Evolutionary conservation across 2,329 filamentous ascomycete genomes (phyloP).

Genomic region (Hypoxylon sp.): DNA sequence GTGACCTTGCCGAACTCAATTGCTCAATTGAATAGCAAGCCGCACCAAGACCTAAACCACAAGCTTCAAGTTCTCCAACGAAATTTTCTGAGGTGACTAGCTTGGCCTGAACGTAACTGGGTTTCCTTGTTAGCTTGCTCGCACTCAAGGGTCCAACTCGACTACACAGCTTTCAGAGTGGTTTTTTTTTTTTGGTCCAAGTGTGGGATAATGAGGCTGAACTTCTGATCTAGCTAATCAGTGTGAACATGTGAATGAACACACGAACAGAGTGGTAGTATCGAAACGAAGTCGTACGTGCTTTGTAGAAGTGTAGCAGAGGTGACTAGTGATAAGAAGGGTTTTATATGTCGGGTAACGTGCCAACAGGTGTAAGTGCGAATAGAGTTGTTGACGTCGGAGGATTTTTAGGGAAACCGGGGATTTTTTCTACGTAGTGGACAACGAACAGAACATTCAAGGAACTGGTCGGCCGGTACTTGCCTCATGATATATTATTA

Average conservation of each 20-base stretch:
- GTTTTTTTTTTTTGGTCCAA: conserved; percentile 1
- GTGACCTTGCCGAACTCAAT: conserved; percentile 59
- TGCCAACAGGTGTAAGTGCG: conserved; percentile 45
- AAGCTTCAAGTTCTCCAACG: conserved; percentile 63
- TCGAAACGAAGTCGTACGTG: conserved; percentile 25
- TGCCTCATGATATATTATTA: conserved; percentile 48
- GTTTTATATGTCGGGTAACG: conserved; percentile 36
- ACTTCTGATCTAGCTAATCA: background rate
- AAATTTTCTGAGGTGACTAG: conserved; percentile 57
- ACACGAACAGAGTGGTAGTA: conserved; percentile 2
- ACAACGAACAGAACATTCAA: conserved; percentile 30
- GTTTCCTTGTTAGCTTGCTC: conserved; percentile 34
- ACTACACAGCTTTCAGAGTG: conserved; percentile 11
- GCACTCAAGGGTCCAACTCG: conserved; percentile 20
- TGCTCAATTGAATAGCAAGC: conserved; percentile 58
- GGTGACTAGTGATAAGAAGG: conserved; percentile 14
- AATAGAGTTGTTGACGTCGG: conserved; percentile 49
- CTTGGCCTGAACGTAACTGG: conserved; percentile 42
- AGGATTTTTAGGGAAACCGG: conserved; percentile 49
- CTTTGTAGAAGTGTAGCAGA: conserved; percentile 22
- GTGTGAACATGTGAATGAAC: background rate
- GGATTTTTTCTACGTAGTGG: conserved; percentile 40
- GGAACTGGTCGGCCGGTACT: conserved; percentile 35
- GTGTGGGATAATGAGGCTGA: conserved; percentile 1
- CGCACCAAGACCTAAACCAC: conserved; percentile 57